Evolutionary conservation across 139 green algal species (phyloP), one percentile per base, ranked within the genome.

Genomic region (Chlorella vulgaris): DNA sequence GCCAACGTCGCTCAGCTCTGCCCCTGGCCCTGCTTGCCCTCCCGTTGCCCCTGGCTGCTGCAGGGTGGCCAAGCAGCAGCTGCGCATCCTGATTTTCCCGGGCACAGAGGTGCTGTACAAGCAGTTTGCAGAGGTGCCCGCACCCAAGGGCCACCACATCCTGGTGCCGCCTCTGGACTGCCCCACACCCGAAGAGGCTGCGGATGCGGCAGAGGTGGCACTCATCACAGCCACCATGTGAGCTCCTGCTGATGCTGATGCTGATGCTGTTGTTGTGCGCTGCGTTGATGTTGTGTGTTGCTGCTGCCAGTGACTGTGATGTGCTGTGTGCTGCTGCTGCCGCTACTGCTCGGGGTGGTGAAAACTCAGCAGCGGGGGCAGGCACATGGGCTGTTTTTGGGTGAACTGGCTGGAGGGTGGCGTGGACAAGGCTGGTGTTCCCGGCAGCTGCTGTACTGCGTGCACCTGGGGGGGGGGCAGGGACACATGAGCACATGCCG

Each of bases 1-100:
- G n/a, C n/a, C n/a, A n/a, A n/a, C n/a, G n/a, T n/a, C n/a, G n/a
- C n/a, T n/a, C n/a, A n/a, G n/a, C n/a, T n/a, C n/a, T n/a, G n/a
- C n/a, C n/a, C n/a, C n/a, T 15, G 19, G 38, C 1, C 10, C n/a
- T 19, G 19, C 42, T 7, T 50, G 28, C 42, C 29, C 2, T n/a
- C 40, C 26, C 47, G 0, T 19, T 15, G 29, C 36, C 10, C 26
- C 7, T n/a, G 19, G n/a, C n/a, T 5, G 19, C 66, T 31, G 29
- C 77, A 83, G 80, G 38, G 63, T 87, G 29, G 87, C 89, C 22
- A 89, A 90, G 53, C 74, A 78, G 38, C 89, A 95, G 83, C 85
- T 96, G 80, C 90, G 89, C 50, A 85, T 97, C 85, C 87, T 97
- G 31, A 87, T 95, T 36, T 97, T 97, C 84, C 93, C 93, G 1